Evolutionary conservation across 352 stramenopile species (phyloP).

Genomic region (Globisporangium uncinulatum): DNA sequence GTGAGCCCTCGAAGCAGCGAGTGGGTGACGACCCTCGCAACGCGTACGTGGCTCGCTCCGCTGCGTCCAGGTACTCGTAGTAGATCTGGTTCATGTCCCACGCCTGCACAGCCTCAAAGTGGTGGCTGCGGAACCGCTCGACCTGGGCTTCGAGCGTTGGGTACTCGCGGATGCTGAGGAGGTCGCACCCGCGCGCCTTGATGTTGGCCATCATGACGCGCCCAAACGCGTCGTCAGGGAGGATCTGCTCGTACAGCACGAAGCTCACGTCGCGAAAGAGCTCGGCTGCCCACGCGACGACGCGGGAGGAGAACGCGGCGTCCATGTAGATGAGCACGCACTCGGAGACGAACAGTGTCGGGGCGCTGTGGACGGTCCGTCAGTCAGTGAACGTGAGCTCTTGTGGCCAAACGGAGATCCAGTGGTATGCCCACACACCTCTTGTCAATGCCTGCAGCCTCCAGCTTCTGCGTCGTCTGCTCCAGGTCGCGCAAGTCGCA

Average conservation of each 20-base stretch:
- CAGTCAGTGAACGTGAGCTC: not conserved
- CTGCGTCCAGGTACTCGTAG: constrained; percentile 77
- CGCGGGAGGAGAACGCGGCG: constrained; percentile 60
- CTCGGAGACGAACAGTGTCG: constrained; percentile 86
- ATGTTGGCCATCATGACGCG: constrained; percentile 90
- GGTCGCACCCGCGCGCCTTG: constrained; percentile 81
- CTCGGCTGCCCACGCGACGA: constrained; percentile 61
- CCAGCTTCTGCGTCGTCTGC: constrained; percentile 45
- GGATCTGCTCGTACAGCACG: constrained; percentile 89
- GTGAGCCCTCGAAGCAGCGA: not conserved
- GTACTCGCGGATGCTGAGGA: constrained; percentile 82
- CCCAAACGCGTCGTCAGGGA: constrained; percentile 86
- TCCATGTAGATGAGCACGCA: constrained; percentile 92
- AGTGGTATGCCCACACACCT: constrained; percentile 14
- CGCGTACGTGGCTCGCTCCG: constrained; percentile 61
- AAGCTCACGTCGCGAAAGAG: constrained; percentile 79
- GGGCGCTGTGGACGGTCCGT: constrained; percentile 12
- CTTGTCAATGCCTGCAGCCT: constrained; percentile 44
- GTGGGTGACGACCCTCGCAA: not conserved
- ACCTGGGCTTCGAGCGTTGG: constrained; percentile 72
- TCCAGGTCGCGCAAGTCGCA: constrained; percentile 70
- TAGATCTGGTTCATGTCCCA: constrained; percentile 92
- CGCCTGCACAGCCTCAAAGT: constrained; percentile 68
- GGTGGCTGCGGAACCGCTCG: constrained; percentile 57
- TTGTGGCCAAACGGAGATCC: too few species aligned